Percentiles rank a stretch among this genome's conserved stretches.
These are phyloP conservation scores for Metarhizium sp. DNA, from an alignment of 2,329 filamentous ascomycete genomes.

Conservation along the genomic window DNA sequence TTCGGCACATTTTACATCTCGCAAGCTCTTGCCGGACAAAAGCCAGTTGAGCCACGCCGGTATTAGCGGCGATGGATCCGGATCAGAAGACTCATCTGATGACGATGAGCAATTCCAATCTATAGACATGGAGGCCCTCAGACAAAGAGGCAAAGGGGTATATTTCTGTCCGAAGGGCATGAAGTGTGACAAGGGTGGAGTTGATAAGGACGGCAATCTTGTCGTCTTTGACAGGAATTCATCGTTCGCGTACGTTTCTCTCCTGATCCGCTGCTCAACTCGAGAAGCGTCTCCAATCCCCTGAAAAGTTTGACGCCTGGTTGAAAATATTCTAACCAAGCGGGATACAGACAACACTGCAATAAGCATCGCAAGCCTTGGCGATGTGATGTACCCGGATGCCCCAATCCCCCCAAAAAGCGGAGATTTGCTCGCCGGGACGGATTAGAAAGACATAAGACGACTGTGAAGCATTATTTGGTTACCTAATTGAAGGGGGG, in stretches of 20 bases:
- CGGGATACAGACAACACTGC: slow-evolving; percentile 26
- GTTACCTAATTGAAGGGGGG: slow-evolving; percentile 12
- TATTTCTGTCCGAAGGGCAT: slow-evolving; percentile 26
- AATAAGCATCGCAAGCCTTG: slow-evolving; percentile 34
- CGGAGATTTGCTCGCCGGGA: slow-evolving; percentile 32
- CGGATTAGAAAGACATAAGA: slow-evolving; percentile 30
- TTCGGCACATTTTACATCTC: slow-evolving; percentile 10
- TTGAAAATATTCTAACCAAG: slow-evolving; percentile 4
- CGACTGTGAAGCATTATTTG: slow-evolving; percentile 28
- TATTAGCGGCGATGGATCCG: slow-evolving; percentile 10
- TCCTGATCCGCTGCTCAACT: not conserved
- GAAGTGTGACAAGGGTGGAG: slow-evolving; percentile 30
- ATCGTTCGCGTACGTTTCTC: slow-evolving; percentile 25
- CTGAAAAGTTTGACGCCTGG: not conserved
- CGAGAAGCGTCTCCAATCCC: not conserved
- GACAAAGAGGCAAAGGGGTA: slow-evolving; percentile 28
- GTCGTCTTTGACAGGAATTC: slow-evolving; percentile 32
- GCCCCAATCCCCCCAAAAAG: slow-evolving; percentile 31
- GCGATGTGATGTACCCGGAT: slow-evolving; percentile 28
- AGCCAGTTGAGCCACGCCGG: slow-evolving; percentile 7
- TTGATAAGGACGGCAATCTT: slow-evolving; percentile 27
- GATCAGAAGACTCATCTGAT: slow-evolving; percentile 20
- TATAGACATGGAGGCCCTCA: slow-evolving; percentile 29
- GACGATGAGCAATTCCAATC: slow-evolving; percentile 25
- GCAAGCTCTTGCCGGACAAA: slow-evolving; percentile 15